Conservation (phyloP, 2,329 filamentous ascomycete genomes). For the Stenocarpella maydis region DNA sequence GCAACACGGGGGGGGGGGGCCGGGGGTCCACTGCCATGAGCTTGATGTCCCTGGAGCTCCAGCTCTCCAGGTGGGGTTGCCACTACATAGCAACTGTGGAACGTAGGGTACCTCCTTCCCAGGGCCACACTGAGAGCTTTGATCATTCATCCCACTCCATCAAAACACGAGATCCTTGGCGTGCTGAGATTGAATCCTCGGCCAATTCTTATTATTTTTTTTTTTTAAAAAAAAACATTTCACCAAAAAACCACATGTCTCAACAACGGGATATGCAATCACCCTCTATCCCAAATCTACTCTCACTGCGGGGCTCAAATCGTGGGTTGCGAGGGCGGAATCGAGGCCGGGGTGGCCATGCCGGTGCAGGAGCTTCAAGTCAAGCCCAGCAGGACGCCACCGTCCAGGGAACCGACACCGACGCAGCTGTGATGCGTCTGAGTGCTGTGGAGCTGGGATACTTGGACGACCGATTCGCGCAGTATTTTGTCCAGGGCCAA, state of each 20-base stretch:
- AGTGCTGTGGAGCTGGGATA: constrained; percentile 90
- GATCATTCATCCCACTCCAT: neutral
- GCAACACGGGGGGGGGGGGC: too few relatives aligned
- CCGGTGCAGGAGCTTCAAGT: constrained; percentile 38
- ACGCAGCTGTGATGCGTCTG: constrained; percentile 87
- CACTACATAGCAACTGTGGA: neutral
- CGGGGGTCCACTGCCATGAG: too few relatives aligned
- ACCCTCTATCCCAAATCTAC: constrained; percentile 81
- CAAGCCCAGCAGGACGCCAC: constrained; percentile 69
- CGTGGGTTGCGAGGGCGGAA: constrained; percentile 42
- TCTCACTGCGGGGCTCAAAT: constrained; percentile 61
- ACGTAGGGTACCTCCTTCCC: neutral
- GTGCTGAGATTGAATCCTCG: neutral
- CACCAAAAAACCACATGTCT: constrained; percentile 19
- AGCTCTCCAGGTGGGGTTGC: neutral
- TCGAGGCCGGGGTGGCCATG: constrained; percentile 37
- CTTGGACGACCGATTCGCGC: constrained; percentile 81
- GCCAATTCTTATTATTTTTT: too few relatives aligned
- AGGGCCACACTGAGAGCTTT: neutral
- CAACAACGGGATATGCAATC: constrained; percentile 65
- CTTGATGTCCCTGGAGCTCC: neutral
- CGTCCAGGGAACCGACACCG: constrained; percentile 89
- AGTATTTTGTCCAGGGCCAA: constrained; percentile 67
- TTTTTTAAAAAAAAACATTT: too few relatives aligned
- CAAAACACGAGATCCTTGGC: neutral